Base-by-base conservation (phyloP, 1,284 basidiomycete species). In the Volvariella surrecta region DNA sequence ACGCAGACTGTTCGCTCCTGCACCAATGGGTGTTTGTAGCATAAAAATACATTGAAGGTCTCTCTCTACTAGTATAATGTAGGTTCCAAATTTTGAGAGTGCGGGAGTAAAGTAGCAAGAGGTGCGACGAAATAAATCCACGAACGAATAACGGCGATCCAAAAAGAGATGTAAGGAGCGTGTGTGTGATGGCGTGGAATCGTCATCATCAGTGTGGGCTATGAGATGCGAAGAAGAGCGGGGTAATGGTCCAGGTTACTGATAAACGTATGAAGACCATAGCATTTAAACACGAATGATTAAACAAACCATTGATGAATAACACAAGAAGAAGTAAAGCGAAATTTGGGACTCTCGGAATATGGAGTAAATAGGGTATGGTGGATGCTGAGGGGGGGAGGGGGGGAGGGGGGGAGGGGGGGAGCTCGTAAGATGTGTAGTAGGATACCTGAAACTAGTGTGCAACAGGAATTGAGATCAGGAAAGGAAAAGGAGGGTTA, bases 41-140 rank as follows among this genome's bases (percentile, higher is more conserved):
- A 59, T 73, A 75, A 67, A 73, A 74, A 74, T 74, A 76, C 73
- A 63, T 59, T 61, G 60, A 28, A 28, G 58, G 58, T 63, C 60
- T 74, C n/a, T n/a, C n/a, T n/a, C 70, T 74, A 72, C 64, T 66
- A 62, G 55, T 61, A 62, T 64, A 62, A 58, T 62, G 65, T 20
- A 16, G 63, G 58, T 59, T 61, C 61, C 64, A 60, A 56, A 58
- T 58, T 58, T 50, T 50, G 45, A n/a, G 34, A 9, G 34, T 37
- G n/a, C 21, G 17, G 20, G 39, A 17, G 17, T 40, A 21, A 45
- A 28, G 11, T 11, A 28, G 24, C 24, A 28, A 28, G 11, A 28
- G 24, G 11, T 11, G 11, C 24, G 11, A 28, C 24, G 6, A 28
- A 28, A 11, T 6, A 28, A 28, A 28, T 28, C 24, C 24, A 28